phyloP scores from a whole-genome alignment of 352 stramenopile species.

The Pythium sukuiense region DNA sequence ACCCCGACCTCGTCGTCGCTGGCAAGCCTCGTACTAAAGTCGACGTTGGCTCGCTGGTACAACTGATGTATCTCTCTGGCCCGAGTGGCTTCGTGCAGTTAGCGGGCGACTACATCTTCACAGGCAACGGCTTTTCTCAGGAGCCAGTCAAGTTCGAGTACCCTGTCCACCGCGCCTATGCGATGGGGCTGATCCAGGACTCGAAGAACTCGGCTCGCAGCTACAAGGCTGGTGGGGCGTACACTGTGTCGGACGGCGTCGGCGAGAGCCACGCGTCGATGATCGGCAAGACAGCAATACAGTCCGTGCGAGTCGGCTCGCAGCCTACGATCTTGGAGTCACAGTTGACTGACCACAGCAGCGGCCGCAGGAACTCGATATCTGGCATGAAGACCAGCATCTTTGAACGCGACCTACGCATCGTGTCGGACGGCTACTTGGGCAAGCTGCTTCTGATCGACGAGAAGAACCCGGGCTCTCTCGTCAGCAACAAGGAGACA shows the following conservation, averaged over 20 bases:
- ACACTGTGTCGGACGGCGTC: conserved; percentile 7
- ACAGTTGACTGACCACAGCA: not conserved
- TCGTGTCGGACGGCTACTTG: conserved; percentile 41
- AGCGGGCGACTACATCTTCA: conserved; percentile 55
- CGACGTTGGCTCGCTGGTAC: conserved; percentile 42
- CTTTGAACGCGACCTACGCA: conserved; percentile 40
- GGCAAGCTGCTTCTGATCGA: conserved; percentile 47
- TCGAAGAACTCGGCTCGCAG: not conserved
- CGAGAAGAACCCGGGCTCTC: conserved; percentile 33
- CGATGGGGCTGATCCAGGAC: conserved; percentile 35
- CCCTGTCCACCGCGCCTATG: conserved; percentile 32
- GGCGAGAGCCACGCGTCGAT: conserved; percentile 15
- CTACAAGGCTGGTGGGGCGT: conserved; percentile 12
- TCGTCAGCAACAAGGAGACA: conserved; percentile 31
- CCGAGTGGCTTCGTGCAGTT: conserved; percentile 49
- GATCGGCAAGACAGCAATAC: not conserved
- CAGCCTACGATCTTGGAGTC: not conserved
- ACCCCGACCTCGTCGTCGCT: conserved; percentile 31
- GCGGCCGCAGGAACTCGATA: not conserved
- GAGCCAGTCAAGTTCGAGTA: conserved; percentile 39
- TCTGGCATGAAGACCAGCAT: conserved; percentile 35
- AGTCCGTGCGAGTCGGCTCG: conserved; percentile 1
- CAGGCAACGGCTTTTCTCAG: conserved; percentile 39
- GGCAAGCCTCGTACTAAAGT: conserved; percentile 36
- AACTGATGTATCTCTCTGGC: conserved; percentile 53